Percentiles rank a stretch among this genome's conserved stretches.
Conservation (phyloP, 306 rosid genomes). For the Trichosanthes truncata region DNA sequence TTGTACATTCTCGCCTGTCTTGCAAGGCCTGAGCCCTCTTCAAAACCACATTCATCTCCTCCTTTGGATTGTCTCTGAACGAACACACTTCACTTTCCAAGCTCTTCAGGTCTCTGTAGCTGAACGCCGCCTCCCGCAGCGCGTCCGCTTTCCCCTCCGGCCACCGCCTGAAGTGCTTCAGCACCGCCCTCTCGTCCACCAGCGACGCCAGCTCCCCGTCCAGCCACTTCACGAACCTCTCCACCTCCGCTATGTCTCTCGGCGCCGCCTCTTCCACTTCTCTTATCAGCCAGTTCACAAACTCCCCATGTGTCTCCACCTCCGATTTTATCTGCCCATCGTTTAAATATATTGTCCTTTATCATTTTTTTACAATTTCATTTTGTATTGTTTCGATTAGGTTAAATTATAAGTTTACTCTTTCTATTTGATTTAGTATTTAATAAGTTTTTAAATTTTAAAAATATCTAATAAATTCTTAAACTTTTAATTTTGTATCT, state of each 20-base stretch:
- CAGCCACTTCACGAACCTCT: constrained; percentile 66
- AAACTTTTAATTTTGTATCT: no score
- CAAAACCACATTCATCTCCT: constrained; percentile 36
- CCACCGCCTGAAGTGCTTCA: constrained; percentile 80
- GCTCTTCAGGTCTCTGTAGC: constrained; percentile 59
- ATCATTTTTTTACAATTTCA: no score
- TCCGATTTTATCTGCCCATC: constrained; percentile 62
- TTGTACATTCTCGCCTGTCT: constrained; percentile 94
- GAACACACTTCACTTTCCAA: constrained; percentile 50
- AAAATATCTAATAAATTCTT: no score
- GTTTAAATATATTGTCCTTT: no score
- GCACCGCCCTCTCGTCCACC: constrained; percentile 80
- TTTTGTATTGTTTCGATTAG: no score
- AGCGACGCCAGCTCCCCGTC: constrained; percentile 62
- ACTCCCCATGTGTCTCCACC: constrained; percentile 68
- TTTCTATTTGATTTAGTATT: no score
- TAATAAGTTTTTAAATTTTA: no score
- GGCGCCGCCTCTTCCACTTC: constrained; percentile 53
- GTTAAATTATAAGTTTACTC: no score
- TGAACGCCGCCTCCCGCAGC: constrained; percentile 72
- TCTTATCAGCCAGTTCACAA: constrained; percentile 43
- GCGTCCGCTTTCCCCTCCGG: constrained; percentile 89
- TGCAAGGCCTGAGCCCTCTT: constrained; percentile 72
- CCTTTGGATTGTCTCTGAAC: constrained; percentile 57
- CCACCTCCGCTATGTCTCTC: constrained; percentile 52